phyloP scores from a whole-genome alignment of 805 yeast species.

The Blastobotrys chiropterorum region DNA sequence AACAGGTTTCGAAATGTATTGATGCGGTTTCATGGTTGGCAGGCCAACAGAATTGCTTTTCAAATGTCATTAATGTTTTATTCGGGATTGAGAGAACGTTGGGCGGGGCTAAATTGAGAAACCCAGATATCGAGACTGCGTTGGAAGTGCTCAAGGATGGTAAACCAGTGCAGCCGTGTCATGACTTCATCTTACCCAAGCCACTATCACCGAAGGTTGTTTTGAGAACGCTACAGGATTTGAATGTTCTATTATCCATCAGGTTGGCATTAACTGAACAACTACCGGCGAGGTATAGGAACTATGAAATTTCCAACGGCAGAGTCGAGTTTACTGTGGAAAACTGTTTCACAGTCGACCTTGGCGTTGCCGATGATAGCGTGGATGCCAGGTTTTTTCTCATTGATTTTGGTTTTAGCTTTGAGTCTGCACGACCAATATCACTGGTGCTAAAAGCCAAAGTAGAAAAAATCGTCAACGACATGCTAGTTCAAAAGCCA shows the following conservation, averaged over 20 bases:
- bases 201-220: conserved; percentile 51
- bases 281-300: conserved; percentile 58
- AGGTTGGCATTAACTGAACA: conserved; percentile 57
- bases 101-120: conserved; percentile 84
- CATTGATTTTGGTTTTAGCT: conserved; percentile 66
- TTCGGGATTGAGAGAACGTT: conserved; percentile 64
- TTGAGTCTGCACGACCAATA: conserved; percentile 31
- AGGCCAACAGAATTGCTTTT: conserved; percentile 66
- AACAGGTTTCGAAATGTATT: conserved; percentile 66
- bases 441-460: conserved; percentile 34
- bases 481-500: conserved; percentile 40
- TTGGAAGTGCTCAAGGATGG: conserved; percentile 77
- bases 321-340: conserved; percentile 59
- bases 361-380: conserved; percentile 65
- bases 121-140: conserved; percentile 84
- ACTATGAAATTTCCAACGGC: conserved; percentile 69
- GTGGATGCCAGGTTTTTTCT: conserved; percentile 64
- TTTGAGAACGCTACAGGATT: conserved; percentile 53
- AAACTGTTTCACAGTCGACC: conserved; percentile 64
- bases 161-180: conserved; percentile 65
- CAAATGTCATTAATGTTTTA: conserved; percentile 55
- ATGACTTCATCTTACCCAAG: conserved; percentile 46
- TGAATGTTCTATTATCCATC: conserved; percentile 67
- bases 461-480: conserved; percentile 53
- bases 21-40: conserved; percentile 86